phyloP scores from a whole-genome alignment of 2,329 filamentous ascomycete species.

The Trichoderma lentiforme region DNA sequence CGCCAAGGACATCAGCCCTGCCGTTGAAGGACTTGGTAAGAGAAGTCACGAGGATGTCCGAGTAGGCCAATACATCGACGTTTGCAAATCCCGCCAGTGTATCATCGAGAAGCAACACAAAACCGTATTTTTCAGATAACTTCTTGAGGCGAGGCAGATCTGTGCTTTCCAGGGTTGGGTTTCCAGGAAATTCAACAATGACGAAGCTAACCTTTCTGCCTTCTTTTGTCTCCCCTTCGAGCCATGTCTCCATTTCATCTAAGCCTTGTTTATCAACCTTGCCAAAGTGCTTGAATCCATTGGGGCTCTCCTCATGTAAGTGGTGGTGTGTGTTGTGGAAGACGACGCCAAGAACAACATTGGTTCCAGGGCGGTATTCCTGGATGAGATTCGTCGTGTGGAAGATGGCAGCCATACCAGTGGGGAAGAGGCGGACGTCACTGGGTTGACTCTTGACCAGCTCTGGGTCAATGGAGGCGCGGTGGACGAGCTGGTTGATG shows the following conservation, averaged over 20 bases:
- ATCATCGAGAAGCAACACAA: slow-evolving; percentile 48
- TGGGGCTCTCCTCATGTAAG: slow-evolving; percentile 43
- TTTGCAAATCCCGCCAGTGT: slow-evolving; percentile 48
- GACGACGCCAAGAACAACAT: slow-evolving; percentile 47
- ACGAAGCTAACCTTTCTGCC: slow-evolving; percentile 43
- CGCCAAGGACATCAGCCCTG: slow-evolving; percentile 53
- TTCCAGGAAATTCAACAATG: slow-evolving; percentile 45
- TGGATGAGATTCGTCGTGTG: slow-evolving; percentile 39
- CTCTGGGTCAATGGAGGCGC: slow-evolving; percentile 35
- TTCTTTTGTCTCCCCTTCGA: slow-evolving; percentile 38
- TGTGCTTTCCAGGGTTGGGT: slow-evolving; percentile 34
- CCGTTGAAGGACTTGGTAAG: slow-evolving; percentile 60
- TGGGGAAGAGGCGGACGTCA: slow-evolving; percentile 53
- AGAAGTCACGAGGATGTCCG: slow-evolving; percentile 50
- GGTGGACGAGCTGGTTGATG: slow-evolving; percentile 41
- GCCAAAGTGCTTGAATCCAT: slow-evolving; percentile 48
- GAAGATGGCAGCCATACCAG: slow-evolving; percentile 54
- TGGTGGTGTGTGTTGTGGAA: slow-evolving; percentile 50
- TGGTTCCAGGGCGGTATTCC: slow-evolving; percentile 32
- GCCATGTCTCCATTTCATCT: slow-evolving; percentile 43
- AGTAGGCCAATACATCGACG: slow-evolving; percentile 46
- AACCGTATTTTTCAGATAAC: slow-evolving; percentile 41
- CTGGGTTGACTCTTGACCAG: slow-evolving; percentile 25
- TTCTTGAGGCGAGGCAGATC: slow-evolving; percentile 35
- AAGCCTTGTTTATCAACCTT: slow-evolving; percentile 41